Base-by-base conservation (phyloP, 257 asterid genomes). In the Capsicum chinense region DNA sequence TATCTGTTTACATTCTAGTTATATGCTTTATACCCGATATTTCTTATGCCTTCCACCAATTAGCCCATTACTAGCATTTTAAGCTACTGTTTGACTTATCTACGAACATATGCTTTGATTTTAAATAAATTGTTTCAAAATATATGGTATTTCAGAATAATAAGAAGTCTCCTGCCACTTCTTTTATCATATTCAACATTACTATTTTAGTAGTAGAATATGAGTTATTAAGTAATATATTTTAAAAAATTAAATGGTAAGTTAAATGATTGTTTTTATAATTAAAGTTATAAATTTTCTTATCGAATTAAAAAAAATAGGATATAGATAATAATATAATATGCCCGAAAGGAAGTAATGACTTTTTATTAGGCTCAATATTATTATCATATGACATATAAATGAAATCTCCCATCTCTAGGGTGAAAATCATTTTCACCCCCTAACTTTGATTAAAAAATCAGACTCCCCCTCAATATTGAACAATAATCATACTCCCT, bases 51-150 rank as follows among this genome's bases (percentile, higher is more conserved):
- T 26, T 26, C 33, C 33, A 26, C 33, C 33, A 26, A 26, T 26
- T 26, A 26, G 33, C 33, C 33, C 33, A 26, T 26, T 26, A 26
- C 33, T 26, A 26, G 2, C 33, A 26, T 26, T 26, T 26, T 26
- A 1, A 26, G 33, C 33, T 26, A 26, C 33, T 26, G 33, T 26
- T 26, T 26, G 2, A 26, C 33, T 26, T 26, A 26, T 26, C 33
- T 26, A 26, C 33, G 52, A 68, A 37, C 76, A 3, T 68, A 68
- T 15, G 26, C 26, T 68, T 37, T 15, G 15, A 52, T 7, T 52
- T 68, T 68, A 37, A 37, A 68, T 37, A 37, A 37, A 68, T 68
- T 68, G 16, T 71, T 71, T 44, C 21, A 70, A 42, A 70, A 70
- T 70, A 44, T 17, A 39, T 69, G 7, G 9, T 70, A 70, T 11